Base-by-base conservation (phyloP, 129 eudicot genomes). In the Centrapalus pauciflorus region DNA sequence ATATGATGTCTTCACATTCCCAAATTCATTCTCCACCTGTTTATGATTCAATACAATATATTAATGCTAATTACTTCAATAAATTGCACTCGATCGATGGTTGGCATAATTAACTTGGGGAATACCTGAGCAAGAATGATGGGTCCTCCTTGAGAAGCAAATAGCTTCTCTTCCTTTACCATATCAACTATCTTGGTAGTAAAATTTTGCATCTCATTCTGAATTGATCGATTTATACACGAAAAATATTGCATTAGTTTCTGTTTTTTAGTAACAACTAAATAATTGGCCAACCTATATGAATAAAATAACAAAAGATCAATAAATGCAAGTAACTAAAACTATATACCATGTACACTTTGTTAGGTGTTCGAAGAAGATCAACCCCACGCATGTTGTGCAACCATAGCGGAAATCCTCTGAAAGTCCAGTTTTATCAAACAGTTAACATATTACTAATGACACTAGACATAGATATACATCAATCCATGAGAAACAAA, bases 331-430 rank as follows among this genome's bases (percentile, higher is more conserved):
- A 28, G 26, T 11, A 5, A 55, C 7, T 16, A 48, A 40, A 5
- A 55, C 7, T 16, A 48, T 30, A 45, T 79, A 84, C 95, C 95
- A 81, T 77, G 52, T 55, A 84, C 5, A 82, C 83, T 4, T 37
- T 52, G 24, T 88, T 82, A 13, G 72, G 23, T 1, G 91, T 84
- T 9, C 95, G 76, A 14, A 87, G 70, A 11, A 84, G 54, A 66
- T 84, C 78, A 4, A 84, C 41, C 0, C 88, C 90, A 7, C 78
- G 86, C 85, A 79, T 38, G 51, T 80, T 88, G 54, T 88, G 88
- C 77, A 84, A 43, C 96, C 96, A 84, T 12, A 84, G 77, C 0
- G 96, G 96, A 69, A 88, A 84, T 17, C 96, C 96, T 17, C 91
- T 88, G 37, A 6, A 43, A 54, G n/a, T n/a, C 24, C 34, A 57